These are phyloP conservation scores for Penicillium freii DNA, from an alignment of 2,329 filamentous ascomycete species.

Conservation along the genomic window DNA sequence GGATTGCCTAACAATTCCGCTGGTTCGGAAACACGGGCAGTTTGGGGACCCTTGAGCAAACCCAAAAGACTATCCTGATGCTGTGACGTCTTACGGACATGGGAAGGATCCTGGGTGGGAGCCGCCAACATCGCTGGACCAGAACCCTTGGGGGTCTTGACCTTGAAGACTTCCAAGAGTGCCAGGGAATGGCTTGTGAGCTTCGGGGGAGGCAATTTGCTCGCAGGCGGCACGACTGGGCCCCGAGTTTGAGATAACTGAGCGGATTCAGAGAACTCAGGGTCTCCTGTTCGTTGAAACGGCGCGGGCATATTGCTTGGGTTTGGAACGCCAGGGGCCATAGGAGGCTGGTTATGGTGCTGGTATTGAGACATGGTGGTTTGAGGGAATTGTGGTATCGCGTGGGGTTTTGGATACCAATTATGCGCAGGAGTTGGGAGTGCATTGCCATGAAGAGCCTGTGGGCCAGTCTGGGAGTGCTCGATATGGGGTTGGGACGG, in stretches of 20 bases:
- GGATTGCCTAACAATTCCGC: slow-evolving; percentile 48
- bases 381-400: slow-evolving; percentile 26
- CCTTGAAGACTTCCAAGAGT: slow-evolving; percentile 60
- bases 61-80: slow-evolving; percentile 41
- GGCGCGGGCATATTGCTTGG: slow-evolving; percentile 38
- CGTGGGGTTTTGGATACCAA: slow-evolving; percentile 21
- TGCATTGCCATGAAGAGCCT: slow-evolving; percentile 9
- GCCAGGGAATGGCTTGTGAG: slow-evolving; percentile 57
- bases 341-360: slow-evolving; percentile 19
- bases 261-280: slow-evolving; percentile 42
- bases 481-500: slow-evolving; percentile 12
- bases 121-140: slow-evolving; percentile 20
- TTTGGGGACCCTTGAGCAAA: slow-evolving; percentile 31
- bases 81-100: slow-evolving; percentile 29
- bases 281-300: slow-evolving; percentile 49
- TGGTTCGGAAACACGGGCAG: slow-evolving; percentile 19
- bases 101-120: slow-evolving; percentile 10
- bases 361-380: slow-evolving; percentile 16
- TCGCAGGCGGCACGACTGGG: slow-evolving; percentile 55
- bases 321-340: slow-evolving; percentile 11
- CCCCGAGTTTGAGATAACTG: slow-evolving; percentile 38
- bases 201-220: slow-evolving; percentile 57
- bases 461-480: slow-evolving; percentile 8
- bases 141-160: slow-evolving; percentile 27
- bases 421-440: slow-evolving; percentile 16